phyloP scores from a whole-genome alignment of 192 early-diverging fungal species.

The Chytriomyces sp. region DNA sequence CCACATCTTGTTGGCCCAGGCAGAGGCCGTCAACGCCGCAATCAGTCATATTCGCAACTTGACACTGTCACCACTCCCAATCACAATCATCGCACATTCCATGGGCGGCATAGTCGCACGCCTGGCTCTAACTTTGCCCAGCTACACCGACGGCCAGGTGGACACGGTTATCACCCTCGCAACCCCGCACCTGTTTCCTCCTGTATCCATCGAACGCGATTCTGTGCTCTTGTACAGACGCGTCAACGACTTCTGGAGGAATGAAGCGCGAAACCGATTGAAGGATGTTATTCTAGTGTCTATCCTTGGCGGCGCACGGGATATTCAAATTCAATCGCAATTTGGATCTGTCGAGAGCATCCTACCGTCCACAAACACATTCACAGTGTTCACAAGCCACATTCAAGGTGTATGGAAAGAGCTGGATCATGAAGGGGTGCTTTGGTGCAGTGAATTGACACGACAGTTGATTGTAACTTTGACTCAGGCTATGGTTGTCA shows the following conservation, averaged over 20 bases:
- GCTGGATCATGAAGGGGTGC: slow-evolving; percentile 80
- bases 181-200: slow-evolving; percentile 83
- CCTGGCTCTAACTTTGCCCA: slow-evolving; percentile 68
- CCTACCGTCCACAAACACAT: slow-evolving; percentile 66
- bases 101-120: slow-evolving; percentile 98
- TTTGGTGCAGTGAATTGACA: slow-evolving; percentile 89
- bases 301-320: slow-evolving; percentile 86
- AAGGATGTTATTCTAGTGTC: slow-evolving; percentile 75
- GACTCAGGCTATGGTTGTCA: not conserved
- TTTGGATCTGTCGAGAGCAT: slow-evolving; percentile 68
- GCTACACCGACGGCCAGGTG: slow-evolving; percentile 70
- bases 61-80: slow-evolving; percentile 56
- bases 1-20: slow-evolving; percentile 81
- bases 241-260: slow-evolving; percentile 54
- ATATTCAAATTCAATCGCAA: slow-evolving; percentile 82
- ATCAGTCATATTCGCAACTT: slow-evolving; percentile 40
- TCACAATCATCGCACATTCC: slow-evolving; percentile 89
- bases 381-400: slow-evolving; percentile 75
- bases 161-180: slow-evolving; percentile 85
- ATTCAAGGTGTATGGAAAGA: slow-evolving; percentile 88
- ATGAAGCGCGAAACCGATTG: not conserved
- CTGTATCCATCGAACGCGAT: slow-evolving; percentile 67
- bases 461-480: slow-evolving; percentile 8
- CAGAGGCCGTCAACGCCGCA: slow-evolving; percentile 58
- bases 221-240: slow-evolving; percentile 64